Evolutionary conservation across 2,329 filamentous ascomycete species (phyloP), one percentile per base, ranked within the genome.

Genomic region (Stemphylium lycopersici): DNA sequence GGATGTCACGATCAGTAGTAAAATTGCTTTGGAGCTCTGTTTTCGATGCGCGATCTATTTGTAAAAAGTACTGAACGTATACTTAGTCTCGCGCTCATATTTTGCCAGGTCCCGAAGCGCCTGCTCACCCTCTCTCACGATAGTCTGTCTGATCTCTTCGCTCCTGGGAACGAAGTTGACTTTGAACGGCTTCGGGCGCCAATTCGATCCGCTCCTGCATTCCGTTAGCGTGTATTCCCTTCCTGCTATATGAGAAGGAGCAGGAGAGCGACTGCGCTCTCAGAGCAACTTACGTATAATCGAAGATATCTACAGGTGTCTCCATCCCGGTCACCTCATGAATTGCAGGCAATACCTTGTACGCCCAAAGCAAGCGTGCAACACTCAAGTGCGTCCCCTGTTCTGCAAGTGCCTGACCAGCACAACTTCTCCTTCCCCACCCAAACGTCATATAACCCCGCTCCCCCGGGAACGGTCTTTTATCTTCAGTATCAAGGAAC

Each of bases 311-410:
- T 34, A 85, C 80, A 3, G 80, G 77, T n/a, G 83, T 73, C 24
- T 78, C 73, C n/a, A 76, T 76, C 0, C 81, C 82, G 1, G 41
- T 39, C 18, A 71, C 42, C 15, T 62, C 60, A 61, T 79, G 74
- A 16, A 74, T 39, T 10, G 69, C 74, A 38, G 77, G 76, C 49
- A 73, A 66, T 49, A 86, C 80, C 44, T 77, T 75, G 62, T 85
- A 87, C 0, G 77, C 83, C 82, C 84, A 87, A 10, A 87, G 71
- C 31, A 86, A 62, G 6, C 84, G 72, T 6, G 81, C 80, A 22
- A 87, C 76, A 0, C 80, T 83, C 59, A 86, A 80, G 76, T 82
- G 86, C 0, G 82, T 82, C 4, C 84, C 82, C 61, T 85, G 82
- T 68, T 87, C 84, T 1, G 84, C 84, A 12, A 86, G 72, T 42